Base-by-base conservation (phyloP, 202 grass and related monocot genomes). In the Carex arenaria region DNA sequence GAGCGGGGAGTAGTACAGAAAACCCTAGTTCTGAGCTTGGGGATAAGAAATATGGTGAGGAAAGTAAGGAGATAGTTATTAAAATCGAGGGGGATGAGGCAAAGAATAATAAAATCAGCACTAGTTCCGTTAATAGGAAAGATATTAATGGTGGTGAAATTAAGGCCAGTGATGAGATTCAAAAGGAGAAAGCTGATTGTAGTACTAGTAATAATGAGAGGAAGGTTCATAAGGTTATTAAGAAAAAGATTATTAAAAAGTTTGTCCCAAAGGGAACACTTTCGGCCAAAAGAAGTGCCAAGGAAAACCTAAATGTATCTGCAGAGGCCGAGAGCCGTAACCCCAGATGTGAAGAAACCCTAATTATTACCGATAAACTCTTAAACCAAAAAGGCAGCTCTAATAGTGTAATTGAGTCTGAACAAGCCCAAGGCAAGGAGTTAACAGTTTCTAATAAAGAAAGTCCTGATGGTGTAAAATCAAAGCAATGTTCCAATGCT, bases 141-240 rank as follows among this genome's bases (percentile, higher is more conserved):
- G 72, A 57, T 15, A 76, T 55, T 76, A 31, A 18, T 30, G 49
- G 0, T 30, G 49, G 0, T 31, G 14, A 34, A 55, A 14, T 57
- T 4, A 36, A 34, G 51, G 51, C 3, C 31, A 7, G 5, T 7
- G 28, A 55, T 32, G 51, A 57, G 23, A 56, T 31, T 76, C 5
- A 76, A 76, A 56, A 76, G 56, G 22, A 56, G 49, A 76, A 76
- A 57, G 26, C 13, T 57, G 49, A 76, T 76, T 34, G 45, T 55
- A 76, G 51, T 76, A 53, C 22, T 23, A 57, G 72, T 57, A 76
- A 10, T 57, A 56, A 31, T 56, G 72, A 31, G 51, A 76, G 23
- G 72, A 76, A 76, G 51, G 72, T 76, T 76, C 72, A 51, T 76
- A 76, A 76, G 72, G 72, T 76, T 76, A 84, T 82, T 67, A 82